These are phyloP conservation scores for Alternaria dauci DNA, from an alignment of 2,329 filamentous ascomycete genomes.

Conservation along the genomic window DNA sequence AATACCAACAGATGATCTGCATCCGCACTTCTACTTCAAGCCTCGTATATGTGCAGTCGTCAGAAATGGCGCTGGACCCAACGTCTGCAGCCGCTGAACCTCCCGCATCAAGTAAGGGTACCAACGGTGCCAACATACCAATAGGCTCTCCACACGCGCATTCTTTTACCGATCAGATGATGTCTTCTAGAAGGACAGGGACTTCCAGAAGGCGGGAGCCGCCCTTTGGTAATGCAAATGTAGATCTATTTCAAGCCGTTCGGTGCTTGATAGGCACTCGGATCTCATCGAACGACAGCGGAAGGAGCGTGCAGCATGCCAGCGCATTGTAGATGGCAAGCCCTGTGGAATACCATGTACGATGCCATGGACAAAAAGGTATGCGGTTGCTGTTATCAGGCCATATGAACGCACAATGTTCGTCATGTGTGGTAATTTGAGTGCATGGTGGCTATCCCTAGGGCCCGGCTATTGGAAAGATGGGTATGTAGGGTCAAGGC, in stretches of 20 bases:
- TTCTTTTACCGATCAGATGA: slow-evolving; percentile 2
- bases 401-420: not conserved
- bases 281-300: not conserved
- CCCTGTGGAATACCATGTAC: not conserved
- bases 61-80: not conserved
- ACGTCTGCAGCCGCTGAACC: slow-evolving; percentile 3
- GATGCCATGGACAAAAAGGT: not conserved
- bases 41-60: slow-evolving; percentile 3
- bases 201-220: not conserved
- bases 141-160: not conserved
- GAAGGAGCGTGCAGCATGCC: slow-evolving; percentile 7
- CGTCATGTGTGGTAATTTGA: not conserved
- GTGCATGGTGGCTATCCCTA: not conserved
- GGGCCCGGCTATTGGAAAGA: not conserved
- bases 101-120: not conserved
- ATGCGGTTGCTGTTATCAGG: not conserved
- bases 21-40: slow-evolving; percentile 5
- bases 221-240: not conserved
- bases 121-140: not conserved
- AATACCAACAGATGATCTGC: slow-evolving; percentile 1
- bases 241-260: not conserved
- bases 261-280: not conserved
- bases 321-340: not conserved
- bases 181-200: slow-evolving; percentile 2
- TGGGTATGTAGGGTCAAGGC: not conserved